These are phyloP conservation scores for Tuber indicum DNA, from an alignment of 495 filamentous ascomycete species.

Conservation along the genomic window DNA sequence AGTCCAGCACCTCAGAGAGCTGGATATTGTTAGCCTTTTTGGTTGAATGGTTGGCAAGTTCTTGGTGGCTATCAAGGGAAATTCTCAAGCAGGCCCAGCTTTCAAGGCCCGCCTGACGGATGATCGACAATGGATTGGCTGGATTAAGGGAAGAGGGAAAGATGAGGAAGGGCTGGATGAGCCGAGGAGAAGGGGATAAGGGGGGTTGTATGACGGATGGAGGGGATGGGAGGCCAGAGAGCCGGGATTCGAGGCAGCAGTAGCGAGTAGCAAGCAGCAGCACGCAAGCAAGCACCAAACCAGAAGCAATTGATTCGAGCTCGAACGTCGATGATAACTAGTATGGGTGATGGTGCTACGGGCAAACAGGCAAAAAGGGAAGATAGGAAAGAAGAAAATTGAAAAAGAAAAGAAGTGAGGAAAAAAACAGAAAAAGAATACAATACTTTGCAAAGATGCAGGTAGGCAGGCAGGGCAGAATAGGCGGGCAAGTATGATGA, in stretches of 20 bases:
- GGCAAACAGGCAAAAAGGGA: constrained; percentile 2
- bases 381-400: background rate
- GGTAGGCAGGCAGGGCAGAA: background rate
- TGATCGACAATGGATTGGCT: constrained; percentile 19
- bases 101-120: background rate
- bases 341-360: background rate
- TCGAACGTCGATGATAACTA: constrained; percentile 1
- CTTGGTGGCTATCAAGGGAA: background rate
- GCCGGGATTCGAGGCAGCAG: constrained; percentile 27
- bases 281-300: background rate
- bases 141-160: constrained; percentile 11
- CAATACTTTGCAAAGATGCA: background rate
- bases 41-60: background rate
- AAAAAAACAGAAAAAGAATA: background rate
- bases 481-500: background rate
- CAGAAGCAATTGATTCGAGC: background rate
- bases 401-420: background rate
- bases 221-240: constrained; percentile 29
- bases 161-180: constrained; percentile 1
- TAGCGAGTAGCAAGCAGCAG: constrained; percentile 25
- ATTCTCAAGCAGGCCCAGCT: background rate
- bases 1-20: background rate
- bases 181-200: background rate
- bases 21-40: background rate
- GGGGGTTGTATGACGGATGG: constrained; percentile 13